Base-by-base conservation (phyloP, 768 basidiomycete genomes). In the Amanita rubescens region DNA sequence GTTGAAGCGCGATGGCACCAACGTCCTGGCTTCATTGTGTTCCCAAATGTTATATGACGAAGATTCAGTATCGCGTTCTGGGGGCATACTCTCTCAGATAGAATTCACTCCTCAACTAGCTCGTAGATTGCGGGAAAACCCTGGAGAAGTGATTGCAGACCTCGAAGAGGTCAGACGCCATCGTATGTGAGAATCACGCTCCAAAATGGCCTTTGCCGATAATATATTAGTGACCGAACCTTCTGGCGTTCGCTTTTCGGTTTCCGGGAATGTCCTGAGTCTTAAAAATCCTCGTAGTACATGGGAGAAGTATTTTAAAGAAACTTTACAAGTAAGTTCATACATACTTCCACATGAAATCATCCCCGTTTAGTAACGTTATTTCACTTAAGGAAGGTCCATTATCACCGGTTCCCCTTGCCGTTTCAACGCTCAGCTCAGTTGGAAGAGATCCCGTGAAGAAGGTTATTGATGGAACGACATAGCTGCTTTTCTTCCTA, bases 1-100 rank as follows among this genome's bases (percentile, higher is more conserved):
- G 64, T 72, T 90, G 60, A 98, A 97, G 74, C 81, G 96, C 35
- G 87, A 91, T 63, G 95, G 94, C 11, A 81, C 72, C 62, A 85
- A 80, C 25, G 88, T 98, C 10, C 73, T 93, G 43, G 75, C 76
- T 9, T 86, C 92, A 7, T 70, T 92, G 27, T 84, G 80, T 70
- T 70, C 78, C 15, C 78, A 83, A 55, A 63, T 90, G 24, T 62
- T 92, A 22, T 88, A 80, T 61, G 77, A 80, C 57, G 78, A 84
- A 59, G 75, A 73, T 45, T 91, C 89, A 4, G 87, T 87, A 9
- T 80, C 81, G 11, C 79, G 83, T 30, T 79, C 81, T 50, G 76
- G 76, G 59, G 78, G 81, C 25, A 74, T 98, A 38, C 75, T 94
- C 14, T 70, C 81, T 9, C 87, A 89, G 65, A 71, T 84, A 14